A percentile compares a stretch with the other conserved stretches of the same genome.
These are phyloP conservation scores for Cetraspora pellucida DNA, from an alignment of 192 early-diverging fungal species.

Conservation along the genomic window DNA sequence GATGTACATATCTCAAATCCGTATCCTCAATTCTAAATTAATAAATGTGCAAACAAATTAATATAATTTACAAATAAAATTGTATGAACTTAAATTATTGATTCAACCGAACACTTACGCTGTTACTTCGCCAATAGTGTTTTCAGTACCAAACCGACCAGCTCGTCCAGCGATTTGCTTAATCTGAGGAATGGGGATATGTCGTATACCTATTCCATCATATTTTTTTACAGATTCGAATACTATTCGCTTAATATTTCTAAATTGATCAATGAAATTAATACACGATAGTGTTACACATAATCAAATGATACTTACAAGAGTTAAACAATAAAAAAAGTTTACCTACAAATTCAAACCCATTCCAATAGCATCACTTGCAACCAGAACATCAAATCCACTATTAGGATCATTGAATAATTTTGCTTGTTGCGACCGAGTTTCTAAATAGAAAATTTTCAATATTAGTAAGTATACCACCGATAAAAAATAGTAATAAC, in stretches of 20 bases:
- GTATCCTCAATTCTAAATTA: constrained; percentile 30
- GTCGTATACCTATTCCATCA: constrained; percentile 60
- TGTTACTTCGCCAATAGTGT: constrained; percentile 69
- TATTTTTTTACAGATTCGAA: constrained; percentile 82
- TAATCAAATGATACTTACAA: too few species aligned
- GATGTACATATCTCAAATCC: constrained; percentile 33
- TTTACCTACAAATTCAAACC: constrained; percentile 82
- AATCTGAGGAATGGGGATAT: constrained; percentile 73
- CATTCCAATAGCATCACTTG: constrained; percentile 98
- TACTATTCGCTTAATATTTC: constrained; percentile 87
- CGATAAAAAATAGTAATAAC: too few species aligned
- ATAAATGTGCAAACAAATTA: too few species aligned
- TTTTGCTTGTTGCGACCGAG: constrained; percentile 82
- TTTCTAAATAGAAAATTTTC: constrained; percentile 57
- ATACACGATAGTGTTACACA: too few species aligned
- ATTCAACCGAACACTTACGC: constrained; percentile 49
- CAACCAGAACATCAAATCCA: constrained; percentile 83
- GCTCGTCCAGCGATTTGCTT: constrained; percentile 97
- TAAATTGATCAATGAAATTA: constrained; percentile 32
- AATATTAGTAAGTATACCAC: too few species aligned
- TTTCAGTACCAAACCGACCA: constrained; percentile 80
- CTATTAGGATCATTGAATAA: constrained; percentile 85
- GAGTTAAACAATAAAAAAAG: too few species aligned
- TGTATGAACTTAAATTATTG: constrained; percentile 36
- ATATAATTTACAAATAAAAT: not conserved